Conservation (phyloP, 2,329 filamentous ascomycete species). For the Aureobasidium vineae region DNA sequence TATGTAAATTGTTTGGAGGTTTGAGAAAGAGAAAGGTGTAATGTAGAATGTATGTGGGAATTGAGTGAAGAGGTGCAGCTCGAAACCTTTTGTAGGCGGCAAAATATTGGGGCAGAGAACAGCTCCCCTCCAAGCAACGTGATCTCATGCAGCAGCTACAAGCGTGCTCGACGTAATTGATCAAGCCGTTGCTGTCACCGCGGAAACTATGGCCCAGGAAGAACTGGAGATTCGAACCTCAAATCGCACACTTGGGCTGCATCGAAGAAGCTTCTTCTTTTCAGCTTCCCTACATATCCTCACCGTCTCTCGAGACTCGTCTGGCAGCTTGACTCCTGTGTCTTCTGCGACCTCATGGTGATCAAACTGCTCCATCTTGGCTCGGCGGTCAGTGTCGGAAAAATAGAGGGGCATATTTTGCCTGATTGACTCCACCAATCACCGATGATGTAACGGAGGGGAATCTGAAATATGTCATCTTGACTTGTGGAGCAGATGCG, state of each 20-base stretch:
- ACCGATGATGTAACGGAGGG: conserved; percentile 18
- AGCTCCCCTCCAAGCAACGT: neutral
- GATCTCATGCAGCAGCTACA: conserved; percentile 24
- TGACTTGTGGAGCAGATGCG: conserved; percentile 1
- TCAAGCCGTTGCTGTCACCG: conserved; percentile 22
- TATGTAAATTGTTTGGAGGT: conserved; percentile 21
- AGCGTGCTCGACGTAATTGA: conserved; percentile 21
- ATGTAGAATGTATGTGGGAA: neutral
- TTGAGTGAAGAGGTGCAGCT: conserved; percentile 9
- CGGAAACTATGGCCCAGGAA: neutral
- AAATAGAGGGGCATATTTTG: conserved; percentile 21
- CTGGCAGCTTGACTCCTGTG: neutral
- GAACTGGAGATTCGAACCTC: neutral
- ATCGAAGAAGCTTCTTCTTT: neutral
- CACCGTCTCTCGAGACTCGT: neutral
- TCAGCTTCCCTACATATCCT: neutral
- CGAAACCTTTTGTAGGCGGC: conserved; percentile 18
- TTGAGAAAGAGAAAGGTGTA: neutral
- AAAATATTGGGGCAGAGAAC: conserved; percentile 21
- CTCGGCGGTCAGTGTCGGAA: neutral
- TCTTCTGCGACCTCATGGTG: no score
- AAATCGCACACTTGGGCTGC: conserved; percentile 5
- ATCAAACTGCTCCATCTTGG: neutral
- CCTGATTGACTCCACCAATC: conserved; percentile 21
- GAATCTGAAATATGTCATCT: neutral